A percentile compares a stretch with the other conserved stretches of the same genome.
phyloP scores from a whole-genome alignment of 768 basidiomycete genomes.

The Suillus occidentalis region DNA sequence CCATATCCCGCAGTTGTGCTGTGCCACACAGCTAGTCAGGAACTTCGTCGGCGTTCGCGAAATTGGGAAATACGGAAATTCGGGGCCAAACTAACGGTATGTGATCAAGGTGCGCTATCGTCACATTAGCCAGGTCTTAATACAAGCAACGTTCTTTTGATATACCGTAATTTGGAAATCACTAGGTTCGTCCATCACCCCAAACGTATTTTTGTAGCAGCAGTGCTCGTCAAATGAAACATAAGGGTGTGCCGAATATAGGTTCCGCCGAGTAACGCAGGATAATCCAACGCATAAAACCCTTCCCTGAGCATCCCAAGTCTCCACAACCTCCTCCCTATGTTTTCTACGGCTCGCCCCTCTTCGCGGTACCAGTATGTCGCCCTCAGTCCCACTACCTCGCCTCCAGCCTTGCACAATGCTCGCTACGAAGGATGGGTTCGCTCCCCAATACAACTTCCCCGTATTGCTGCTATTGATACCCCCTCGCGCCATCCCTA shows the following conservation, averaged over 20 bases:
- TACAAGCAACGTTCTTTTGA: neutral
- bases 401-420: neutral
- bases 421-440: slow-evolving; percentile 6
- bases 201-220: too few species aligned
- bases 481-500: neutral
- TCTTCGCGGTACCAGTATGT: neutral
- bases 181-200: too few species aligned
- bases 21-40: neutral
- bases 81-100: neutral
- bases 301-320: neutral
- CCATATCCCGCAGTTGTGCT: neutral
- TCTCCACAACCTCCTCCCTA: neutral
- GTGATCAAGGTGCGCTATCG: neutral
- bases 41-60: neutral
- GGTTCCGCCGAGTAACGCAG: neutral
- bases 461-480: neutral
- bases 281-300: neutral
- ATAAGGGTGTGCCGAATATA: too few species aligned
- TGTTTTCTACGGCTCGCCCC: neutral
- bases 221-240: too few species aligned
- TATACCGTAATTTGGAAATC: neutral
- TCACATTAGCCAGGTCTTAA: neutral
- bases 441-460: neutral
- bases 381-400: neutral
- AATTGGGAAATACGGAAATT: too few species aligned